Conservation (phyloP, 75 land plant genomes). For the Sequoia sempervirens region DNA sequence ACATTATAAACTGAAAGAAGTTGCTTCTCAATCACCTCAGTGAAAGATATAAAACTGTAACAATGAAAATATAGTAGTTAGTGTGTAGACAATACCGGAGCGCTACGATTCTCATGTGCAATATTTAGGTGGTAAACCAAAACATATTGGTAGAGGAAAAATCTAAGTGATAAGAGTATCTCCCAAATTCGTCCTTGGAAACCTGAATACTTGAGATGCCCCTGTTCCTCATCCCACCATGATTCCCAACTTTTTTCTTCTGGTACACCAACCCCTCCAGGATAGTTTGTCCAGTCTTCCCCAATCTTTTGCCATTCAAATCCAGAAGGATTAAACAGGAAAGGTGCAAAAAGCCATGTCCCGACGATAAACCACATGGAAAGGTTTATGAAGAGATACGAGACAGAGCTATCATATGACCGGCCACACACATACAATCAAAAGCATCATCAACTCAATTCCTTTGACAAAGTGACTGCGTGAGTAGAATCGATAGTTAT, state of each 20-base stretch:
- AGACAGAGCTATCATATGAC: slow-evolving; percentile 46
- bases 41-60: background rate
- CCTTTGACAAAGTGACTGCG: slow-evolving; percentile 97
- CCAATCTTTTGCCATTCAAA: slow-evolving; percentile 99
- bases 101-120: slow-evolving; percentile 43
- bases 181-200: slow-evolving; percentile 67
- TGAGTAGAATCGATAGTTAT: slow-evolving; percentile 86
- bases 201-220: slow-evolving; percentile 70
- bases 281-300: slow-evolving; percentile 90
- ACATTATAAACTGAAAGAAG: slow-evolving; percentile 1
- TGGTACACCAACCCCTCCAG: slow-evolving; percentile 83
- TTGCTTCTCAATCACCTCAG: background rate
- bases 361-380: slow-evolving; percentile 98
- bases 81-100: slow-evolving; percentile 43
- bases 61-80: slow-evolving; percentile 5
- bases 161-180: slow-evolving; percentile 66
- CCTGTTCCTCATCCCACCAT: slow-evolving; percentile 98
- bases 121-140: slow-evolving; percentile 91
- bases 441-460: slow-evolving; percentile 68
- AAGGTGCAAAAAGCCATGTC: slow-evolving; percentile 98
- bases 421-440: slow-evolving; percentile 72
- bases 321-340: slow-evolving; percentile 94
- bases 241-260: slow-evolving; percentile 94
- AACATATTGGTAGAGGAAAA: slow-evolving; percentile 90
- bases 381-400: slow-evolving; percentile 72